phyloP scores from a whole-genome alignment of 2,329 filamentous ascomycete species.

The Lasiodiplodia hormozganensis region DNA sequence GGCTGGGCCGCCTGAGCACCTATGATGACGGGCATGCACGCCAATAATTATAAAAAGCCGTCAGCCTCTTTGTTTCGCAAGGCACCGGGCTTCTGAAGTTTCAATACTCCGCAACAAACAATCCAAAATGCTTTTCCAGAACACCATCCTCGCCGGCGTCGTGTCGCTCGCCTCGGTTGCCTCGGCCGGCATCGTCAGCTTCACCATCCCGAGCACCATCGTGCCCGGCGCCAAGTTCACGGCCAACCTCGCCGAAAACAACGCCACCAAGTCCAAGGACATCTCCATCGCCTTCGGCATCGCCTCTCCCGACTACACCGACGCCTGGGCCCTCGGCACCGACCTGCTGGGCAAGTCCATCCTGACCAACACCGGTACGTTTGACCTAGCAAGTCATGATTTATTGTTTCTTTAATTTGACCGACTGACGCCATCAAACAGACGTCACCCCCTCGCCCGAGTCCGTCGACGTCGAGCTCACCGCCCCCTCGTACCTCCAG shows the following conservation, averaged over 20 bases:
- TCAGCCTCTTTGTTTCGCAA: background rate
- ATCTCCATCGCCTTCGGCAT: constrained; percentile 21
- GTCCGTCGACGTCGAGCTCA: constrained; percentile 8
- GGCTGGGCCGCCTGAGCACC: background rate
- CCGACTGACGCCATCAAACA: background rate
- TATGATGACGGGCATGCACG: background rate
- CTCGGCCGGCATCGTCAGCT: constrained; percentile 20
- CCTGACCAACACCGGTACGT: constrained; percentile 21
- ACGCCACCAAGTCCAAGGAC: constrained; percentile 15
- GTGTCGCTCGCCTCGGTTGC: constrained; percentile 15
- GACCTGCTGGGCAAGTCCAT: constrained; percentile 9
- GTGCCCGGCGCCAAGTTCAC: constrained; percentile 15
- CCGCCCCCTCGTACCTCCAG: background rate
- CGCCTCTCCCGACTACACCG: background rate
- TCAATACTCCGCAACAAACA: background rate
- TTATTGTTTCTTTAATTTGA: no score
- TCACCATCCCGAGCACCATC: constrained; percentile 16
- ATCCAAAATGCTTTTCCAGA: constrained; percentile 7
- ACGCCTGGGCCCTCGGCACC: background rate
- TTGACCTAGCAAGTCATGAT: background rate
- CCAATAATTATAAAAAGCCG: background rate
- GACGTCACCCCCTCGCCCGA: constrained; percentile 8
- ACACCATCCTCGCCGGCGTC: constrained; percentile 17
- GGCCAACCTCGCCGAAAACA: constrained; percentile 11
- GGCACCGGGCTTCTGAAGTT: background rate